Evolutionary conservation across 2,329 filamentous ascomycete species (phyloP).

Genomic region (Xylariaceae sp.): DNA sequence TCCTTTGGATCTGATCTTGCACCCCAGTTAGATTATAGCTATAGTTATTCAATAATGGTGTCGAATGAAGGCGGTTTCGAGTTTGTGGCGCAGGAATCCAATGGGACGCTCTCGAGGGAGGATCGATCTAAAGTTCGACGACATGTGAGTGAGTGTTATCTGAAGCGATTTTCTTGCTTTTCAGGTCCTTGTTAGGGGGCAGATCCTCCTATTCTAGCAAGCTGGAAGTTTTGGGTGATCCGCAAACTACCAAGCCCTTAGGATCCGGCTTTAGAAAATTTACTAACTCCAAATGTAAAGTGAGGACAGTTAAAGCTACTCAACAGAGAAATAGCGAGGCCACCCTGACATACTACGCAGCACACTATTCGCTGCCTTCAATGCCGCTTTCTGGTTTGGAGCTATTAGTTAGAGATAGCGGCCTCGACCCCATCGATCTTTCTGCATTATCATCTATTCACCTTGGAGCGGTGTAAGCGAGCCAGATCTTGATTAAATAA

Average conservation of each 20-base stretch:
- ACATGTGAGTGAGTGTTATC: neutral
- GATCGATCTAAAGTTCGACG: neutral
- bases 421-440: neutral
- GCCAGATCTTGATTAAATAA: neutral
- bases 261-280: too few species aligned
- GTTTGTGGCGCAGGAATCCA: neutral
- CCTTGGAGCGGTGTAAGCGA: neutral
- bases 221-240: too few species aligned
- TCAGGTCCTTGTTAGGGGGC: too few species aligned
- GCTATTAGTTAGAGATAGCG: neutral
- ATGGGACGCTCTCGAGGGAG: neutral
- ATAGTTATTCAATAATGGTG: too few species aligned
- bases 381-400: neutral
- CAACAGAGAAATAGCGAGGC: too few species aligned
- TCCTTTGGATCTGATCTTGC: too few species aligned
- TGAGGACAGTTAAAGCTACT: too few species aligned
- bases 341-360: neutral
- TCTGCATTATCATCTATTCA: neutral
- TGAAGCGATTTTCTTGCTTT: too few species aligned
- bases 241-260: too few species aligned
- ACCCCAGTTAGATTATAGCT: too few species aligned
- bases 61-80: neutral
- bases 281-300: too few species aligned
- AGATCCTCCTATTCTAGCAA: too few species aligned
- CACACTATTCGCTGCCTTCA: neutral